Evolutionary conservation across 2,329 filamentous ascomycete genomes (phyloP).

Genomic region (Ophiognomonia clavigignenti-juglandacearum): DNA sequence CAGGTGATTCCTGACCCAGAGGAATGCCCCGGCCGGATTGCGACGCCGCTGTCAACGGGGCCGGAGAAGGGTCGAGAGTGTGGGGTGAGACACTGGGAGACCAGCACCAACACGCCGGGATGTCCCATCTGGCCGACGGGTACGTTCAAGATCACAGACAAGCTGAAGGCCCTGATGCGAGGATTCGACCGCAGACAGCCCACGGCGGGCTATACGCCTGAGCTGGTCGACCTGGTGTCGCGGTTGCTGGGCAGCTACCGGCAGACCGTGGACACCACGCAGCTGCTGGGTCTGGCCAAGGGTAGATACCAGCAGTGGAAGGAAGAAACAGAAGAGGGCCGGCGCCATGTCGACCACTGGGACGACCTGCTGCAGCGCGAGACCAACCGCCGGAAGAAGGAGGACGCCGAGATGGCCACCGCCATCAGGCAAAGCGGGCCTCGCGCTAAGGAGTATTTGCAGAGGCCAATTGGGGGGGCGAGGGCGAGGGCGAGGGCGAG

Average conservation of each 20-base stretch:
- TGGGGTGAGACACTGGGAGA: constrained; percentile 22
- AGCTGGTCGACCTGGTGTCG: constrained; percentile 13
- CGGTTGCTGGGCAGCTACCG: constrained; percentile 2
- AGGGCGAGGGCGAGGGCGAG: no score
- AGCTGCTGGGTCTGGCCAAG: neutral
- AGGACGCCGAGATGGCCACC: neutral
- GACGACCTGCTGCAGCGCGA: constrained; percentile 11
- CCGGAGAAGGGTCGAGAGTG: constrained; percentile 11
- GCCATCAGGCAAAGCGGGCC: constrained; percentile 17
- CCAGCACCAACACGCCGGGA: no score
- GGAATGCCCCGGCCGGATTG: constrained; percentile 20
- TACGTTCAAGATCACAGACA: constrained; percentile 2
- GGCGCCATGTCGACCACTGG: constrained; percentile 6
- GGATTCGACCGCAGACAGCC: neutral
- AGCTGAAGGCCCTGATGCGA: constrained; percentile 23
- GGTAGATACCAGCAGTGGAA: constrained; percentile 5
- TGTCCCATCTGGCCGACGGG: neutral
- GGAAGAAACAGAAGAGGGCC: neutral
- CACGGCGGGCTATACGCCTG: constrained; percentile 10
- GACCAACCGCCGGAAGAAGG: constrained; percentile 3
- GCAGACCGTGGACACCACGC: neutral
- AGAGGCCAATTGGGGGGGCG: neutral
- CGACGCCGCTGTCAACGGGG: no score
- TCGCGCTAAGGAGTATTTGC: constrained; percentile 16
- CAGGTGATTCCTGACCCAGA: constrained; percentile 22